A percentile compares a stretch with the other conserved stretches of the same genome.
Evolutionary conservation across 345 rosid genomes (phyloP).

Genomic region (Sonneratia alba): DNA sequence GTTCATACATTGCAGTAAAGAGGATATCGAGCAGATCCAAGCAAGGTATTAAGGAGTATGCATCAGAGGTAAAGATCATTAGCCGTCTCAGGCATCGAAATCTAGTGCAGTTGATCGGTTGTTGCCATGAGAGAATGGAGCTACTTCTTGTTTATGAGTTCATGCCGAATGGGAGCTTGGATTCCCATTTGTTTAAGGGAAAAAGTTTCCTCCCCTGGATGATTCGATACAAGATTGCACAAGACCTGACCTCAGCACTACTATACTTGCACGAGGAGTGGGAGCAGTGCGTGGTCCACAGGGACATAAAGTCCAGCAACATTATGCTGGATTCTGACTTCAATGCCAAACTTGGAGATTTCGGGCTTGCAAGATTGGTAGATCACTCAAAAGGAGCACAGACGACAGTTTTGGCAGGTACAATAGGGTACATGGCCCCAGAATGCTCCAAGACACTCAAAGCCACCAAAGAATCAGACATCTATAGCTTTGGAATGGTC

Average conservation of each 20-base stretch:
- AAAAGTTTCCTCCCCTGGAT: background rate
- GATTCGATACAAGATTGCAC: background rate
- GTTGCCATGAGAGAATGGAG: background rate
- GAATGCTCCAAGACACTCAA: background rate
- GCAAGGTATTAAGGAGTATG: slow-evolving; percentile 4
- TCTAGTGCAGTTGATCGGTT: background rate
- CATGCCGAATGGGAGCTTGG: slow-evolving; percentile 11
- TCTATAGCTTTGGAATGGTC: background rate
- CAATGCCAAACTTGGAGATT: slow-evolving; percentile 3
- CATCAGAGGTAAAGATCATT: slow-evolving; percentile 6
- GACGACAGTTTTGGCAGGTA: background rate
- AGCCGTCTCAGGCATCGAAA: slow-evolving; percentile 9
- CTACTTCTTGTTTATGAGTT: slow-evolving; percentile 11
- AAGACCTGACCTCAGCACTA: background rate
- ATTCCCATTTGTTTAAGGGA: slow-evolving; percentile 7
- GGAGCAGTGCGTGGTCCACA: background rate
- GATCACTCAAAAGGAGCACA: background rate
- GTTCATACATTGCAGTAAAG: background rate
- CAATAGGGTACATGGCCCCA: slow-evolving; percentile 2
- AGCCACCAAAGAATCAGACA: background rate
- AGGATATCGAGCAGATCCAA: background rate
- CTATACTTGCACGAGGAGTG: background rate
- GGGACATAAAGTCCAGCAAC: background rate
- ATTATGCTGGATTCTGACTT: slow-evolving; percentile 1
- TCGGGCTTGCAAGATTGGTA: slow-evolving; percentile 3